These are phyloP conservation scores for Eucalyptus pauciflora DNA, from an alignment of 345 rosid genomes.

Conservation along the genomic window DNA sequence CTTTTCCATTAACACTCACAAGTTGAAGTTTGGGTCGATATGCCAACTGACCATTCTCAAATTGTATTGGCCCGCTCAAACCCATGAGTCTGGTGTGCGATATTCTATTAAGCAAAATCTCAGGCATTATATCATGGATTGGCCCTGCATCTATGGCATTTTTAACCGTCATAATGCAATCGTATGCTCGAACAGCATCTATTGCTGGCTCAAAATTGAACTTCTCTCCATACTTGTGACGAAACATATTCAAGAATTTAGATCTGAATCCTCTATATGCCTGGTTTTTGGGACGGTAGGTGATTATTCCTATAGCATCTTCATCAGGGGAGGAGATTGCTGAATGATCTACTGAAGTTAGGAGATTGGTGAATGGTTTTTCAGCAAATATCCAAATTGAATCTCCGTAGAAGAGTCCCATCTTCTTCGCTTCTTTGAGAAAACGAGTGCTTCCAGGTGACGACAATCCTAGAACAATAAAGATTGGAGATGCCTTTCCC, in stretches of 20 bases:
- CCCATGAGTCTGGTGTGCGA: slow-evolving; percentile 13
- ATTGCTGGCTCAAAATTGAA: slow-evolving; percentile 16
- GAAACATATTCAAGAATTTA: slow-evolving; percentile 4
- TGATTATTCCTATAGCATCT: slow-evolving; percentile 31
- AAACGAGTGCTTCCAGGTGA: slow-evolving; percentile 7
- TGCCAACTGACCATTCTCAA: neutral
- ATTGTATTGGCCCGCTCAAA: slow-evolving; percentile 29
- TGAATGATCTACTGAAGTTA: neutral
- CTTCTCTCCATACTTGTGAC: slow-evolving; percentile 2
- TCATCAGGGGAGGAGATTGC: slow-evolving; percentile 19
- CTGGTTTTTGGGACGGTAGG: neutral
- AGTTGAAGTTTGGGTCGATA: neutral
- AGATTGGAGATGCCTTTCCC: slow-evolving; percentile 15
- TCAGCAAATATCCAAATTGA: slow-evolving; percentile 28
- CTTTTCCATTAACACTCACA: slow-evolving; percentile 24
- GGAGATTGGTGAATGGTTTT: neutral
- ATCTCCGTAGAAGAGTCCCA: slow-evolving; percentile 21
- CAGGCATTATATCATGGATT: neutral
- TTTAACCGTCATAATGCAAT: slow-evolving; percentile 9
- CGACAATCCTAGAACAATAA: slow-evolving; percentile 31
- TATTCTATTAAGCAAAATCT: neutral
- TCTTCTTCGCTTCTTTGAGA: slow-evolving; percentile 23
- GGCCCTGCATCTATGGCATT: neutral
- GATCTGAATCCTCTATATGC: slow-evolving; percentile 2
- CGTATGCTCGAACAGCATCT: slow-evolving; percentile 26